These are phyloP conservation scores for Chlamydomonas eustigma DNA, from an alignment of 139 green algal genomes.

Conservation along the genomic window DNA sequence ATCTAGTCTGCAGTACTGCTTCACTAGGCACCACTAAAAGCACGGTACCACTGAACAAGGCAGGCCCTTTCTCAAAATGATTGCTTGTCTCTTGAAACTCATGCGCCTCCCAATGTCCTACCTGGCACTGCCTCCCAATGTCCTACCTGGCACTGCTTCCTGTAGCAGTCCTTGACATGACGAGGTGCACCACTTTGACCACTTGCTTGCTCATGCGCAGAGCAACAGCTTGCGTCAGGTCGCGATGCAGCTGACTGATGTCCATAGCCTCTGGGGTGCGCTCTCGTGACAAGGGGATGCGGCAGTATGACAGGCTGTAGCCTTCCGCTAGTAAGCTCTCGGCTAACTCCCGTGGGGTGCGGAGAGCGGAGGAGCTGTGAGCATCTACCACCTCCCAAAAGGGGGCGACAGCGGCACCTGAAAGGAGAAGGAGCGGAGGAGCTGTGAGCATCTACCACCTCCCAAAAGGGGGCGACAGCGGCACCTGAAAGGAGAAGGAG, in stretches of 20 bases:
- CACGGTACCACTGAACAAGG: no score
- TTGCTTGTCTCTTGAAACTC: no score
- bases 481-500: no score
- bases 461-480: no score
- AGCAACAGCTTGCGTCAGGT: conserved; percentile 21
- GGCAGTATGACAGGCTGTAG: conserved; percentile 63
- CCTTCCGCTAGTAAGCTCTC: conserved; percentile 58
- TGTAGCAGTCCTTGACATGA: conserved; percentile 67
- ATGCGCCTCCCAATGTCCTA: conserved; percentile 4
- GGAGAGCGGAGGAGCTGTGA: background rate
- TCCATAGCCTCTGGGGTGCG: conserved; percentile 74
- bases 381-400: conserved; percentile 49
- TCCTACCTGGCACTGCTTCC: conserved; percentile 45
- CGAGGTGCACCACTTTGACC: conserved; percentile 49
- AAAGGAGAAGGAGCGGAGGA: background rate
- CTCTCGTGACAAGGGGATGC: conserved; percentile 82
- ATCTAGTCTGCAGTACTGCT: no score
- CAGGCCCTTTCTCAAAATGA: no score
- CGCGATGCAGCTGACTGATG: conserved; percentile 62
- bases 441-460: no score
- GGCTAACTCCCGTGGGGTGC: conserved; percentile 13
- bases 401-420: conserved; percentile 22
- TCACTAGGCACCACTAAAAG: no score
- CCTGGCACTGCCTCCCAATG: conserved; percentile 29
- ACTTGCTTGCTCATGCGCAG: background rate